Evolutionary conservation across 306 rosid species (phyloP).

Genomic region (Prunus mongolica): DNA sequence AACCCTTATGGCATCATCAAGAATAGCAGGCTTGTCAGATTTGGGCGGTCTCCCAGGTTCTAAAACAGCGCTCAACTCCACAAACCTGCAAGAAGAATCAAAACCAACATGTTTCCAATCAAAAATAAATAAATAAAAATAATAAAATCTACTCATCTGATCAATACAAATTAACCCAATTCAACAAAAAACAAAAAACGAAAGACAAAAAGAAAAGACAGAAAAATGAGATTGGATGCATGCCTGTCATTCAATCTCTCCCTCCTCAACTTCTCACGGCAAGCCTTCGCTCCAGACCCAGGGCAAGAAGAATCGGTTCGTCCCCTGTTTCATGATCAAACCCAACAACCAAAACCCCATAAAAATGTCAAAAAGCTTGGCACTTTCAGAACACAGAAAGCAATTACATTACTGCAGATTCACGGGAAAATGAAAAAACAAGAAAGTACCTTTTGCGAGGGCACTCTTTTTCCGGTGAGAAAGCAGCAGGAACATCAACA

Average conservation of each 20-base stretch:
- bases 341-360: not conserved
- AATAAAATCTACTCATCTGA: not conserved
- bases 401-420: not conserved
- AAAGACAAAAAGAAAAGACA: not conserved
- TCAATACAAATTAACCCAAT: not conserved
- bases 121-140: not conserved
- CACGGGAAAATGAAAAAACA: not conserved
- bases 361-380: not conserved
- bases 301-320: constrained; percentile 49
- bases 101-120: not conserved
- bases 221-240: constrained; percentile 6
- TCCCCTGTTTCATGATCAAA: constrained; percentile 35
- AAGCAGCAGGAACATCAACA: constrained; percentile 31
- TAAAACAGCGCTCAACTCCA: constrained; percentile 73
- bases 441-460: constrained; percentile 61
- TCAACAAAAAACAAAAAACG: not conserved
- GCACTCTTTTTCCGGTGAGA: constrained; percentile 33
- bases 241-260: constrained; percentile 87
- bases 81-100: constrained; percentile 44
- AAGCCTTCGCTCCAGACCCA: constrained; percentile 67
- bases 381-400: not conserved
- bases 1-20: constrained; percentile 81
- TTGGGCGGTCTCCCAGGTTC: constrained; percentile 75
- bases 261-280: constrained; percentile 88
- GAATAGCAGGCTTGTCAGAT: constrained; percentile 72